A percentile compares a stretch with the other conserved stretches of the same genome.
These are phyloP conservation scores for Vitis riparia DNA, from an alignment of 164 flowering plant species.

Conservation along the genomic window DNA sequence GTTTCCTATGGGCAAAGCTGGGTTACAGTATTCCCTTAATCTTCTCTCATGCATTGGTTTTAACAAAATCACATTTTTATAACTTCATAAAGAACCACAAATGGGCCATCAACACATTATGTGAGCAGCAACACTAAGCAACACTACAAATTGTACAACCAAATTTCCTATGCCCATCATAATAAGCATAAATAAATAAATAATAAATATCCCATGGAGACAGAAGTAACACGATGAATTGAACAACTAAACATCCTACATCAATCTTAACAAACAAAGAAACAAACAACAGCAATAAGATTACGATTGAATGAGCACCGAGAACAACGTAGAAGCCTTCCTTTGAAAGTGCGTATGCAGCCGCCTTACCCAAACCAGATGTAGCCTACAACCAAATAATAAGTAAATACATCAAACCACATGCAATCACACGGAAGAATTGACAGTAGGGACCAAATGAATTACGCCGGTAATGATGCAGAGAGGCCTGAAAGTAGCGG, in stretches of 20 bases:
- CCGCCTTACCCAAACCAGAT: constrained; percentile 88
- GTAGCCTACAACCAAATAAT: constrained; percentile 58
- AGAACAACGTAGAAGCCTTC: constrained; percentile 79
- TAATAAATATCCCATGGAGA: too few relatives aligned
- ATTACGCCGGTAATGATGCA: constrained; percentile 89
- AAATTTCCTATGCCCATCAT: too few relatives aligned
- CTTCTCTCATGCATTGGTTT: too few relatives aligned
- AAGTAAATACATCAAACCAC: neutral
- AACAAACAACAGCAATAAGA: neutral
- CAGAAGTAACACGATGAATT: too few relatives aligned
- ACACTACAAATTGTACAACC: too few relatives aligned
- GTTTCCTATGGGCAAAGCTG: too few relatives aligned
- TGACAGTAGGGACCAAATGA: neutral
- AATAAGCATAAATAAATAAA: too few relatives aligned
- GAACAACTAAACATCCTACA: neutral
- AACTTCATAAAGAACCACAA: too few relatives aligned
- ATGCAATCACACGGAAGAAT: neutral
- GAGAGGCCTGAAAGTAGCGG: constrained; percentile 34
- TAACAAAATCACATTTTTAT: too few relatives aligned
- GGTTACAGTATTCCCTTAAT: too few relatives aligned
- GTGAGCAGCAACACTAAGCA: too few relatives aligned
- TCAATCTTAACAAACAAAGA: neutral
- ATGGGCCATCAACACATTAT: too few relatives aligned
- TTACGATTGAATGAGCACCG: constrained; percentile 36
- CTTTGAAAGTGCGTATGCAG: constrained; percentile 62